A percentile compares a stretch with the other conserved stretches of the same genome.
Evolutionary conservation across 2,329 filamentous ascomycete species (phyloP).

Genomic region (Pyricularia grisea): DNA sequence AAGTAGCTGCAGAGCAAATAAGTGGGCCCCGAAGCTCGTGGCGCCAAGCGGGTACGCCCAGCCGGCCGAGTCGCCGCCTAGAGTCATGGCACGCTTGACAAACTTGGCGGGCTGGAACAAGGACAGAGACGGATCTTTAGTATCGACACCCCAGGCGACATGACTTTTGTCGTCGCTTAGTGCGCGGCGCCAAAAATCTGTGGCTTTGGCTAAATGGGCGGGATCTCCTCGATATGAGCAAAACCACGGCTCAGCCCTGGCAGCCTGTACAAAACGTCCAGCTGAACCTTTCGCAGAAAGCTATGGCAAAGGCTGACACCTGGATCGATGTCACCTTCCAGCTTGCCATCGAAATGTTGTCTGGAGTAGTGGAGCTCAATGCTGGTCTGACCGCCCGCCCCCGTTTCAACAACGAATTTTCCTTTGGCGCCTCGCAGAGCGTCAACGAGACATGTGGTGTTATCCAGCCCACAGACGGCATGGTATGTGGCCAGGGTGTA

Average conservation of each 20-base stretch:
- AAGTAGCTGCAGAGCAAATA: too few relatives aligned
- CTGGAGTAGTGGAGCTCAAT: conserved; percentile 16
- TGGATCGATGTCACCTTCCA: conserved; percentile 14
- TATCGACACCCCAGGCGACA: too few relatives aligned
- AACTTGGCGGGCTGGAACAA: too few relatives aligned
- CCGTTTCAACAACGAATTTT: conserved; percentile 16
- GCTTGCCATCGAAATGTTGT: conserved; percentile 15
- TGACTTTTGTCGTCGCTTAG: too few relatives aligned
- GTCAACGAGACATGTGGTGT: conserved; percentile 8
- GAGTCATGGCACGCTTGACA: too few relatives aligned
- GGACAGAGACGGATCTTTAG: too few relatives aligned
- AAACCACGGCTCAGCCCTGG: conserved; percentile 10
- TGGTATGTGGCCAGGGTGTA: conserved; percentile 14
- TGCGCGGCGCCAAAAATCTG: too few relatives aligned
- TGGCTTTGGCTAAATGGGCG: too few relatives aligned
- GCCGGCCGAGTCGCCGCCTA: too few relatives aligned
- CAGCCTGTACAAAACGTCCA: conserved; percentile 10
- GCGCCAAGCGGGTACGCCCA: too few relatives aligned
- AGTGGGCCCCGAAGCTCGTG: too few relatives aligned
- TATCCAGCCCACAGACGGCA: conserved; percentile 7
- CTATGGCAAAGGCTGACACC: conserved; percentile 12
- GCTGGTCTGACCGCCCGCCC: conserved; percentile 16
- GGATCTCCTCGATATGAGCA: conserved; percentile 14
- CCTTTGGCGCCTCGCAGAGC: conserved; percentile 12
- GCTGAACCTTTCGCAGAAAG: conserved; percentile 12